Conservation (phyloP, 805 yeast species). For the Schwanniomyces occidentalis region DNA sequence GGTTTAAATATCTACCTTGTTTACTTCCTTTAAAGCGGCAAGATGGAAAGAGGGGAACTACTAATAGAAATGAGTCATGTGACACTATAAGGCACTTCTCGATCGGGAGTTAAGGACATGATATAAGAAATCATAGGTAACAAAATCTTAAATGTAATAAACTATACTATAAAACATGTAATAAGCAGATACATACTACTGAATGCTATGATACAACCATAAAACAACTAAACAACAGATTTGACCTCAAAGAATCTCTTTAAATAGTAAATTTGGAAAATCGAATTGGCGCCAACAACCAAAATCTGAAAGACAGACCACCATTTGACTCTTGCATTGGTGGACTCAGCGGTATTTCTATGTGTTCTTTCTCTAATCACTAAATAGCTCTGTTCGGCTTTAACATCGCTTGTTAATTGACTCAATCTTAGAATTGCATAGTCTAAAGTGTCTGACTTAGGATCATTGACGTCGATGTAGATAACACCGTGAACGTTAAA, state of each 20-base stretch:
- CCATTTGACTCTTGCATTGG: slow-evolving; percentile 95
- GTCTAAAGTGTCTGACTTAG: slow-evolving; percentile 77
- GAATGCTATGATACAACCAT: too few species aligned
- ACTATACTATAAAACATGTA: too few species aligned
- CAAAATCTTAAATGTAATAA: too few species aligned
- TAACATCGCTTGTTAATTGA: slow-evolving; percentile 79
- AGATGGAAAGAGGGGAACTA: too few species aligned
- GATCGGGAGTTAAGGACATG: too few species aligned
- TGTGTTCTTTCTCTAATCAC: slow-evolving; percentile 96
- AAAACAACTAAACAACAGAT: slow-evolving; percentile 64
- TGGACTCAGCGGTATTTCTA: slow-evolving; percentile 97
- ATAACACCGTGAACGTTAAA: slow-evolving; percentile 94
- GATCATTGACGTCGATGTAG: slow-evolving; percentile 77
- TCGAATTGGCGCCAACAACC: slow-evolving; percentile 81
- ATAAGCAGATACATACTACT: too few species aligned
- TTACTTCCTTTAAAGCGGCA: too few species aligned
- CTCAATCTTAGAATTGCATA: slow-evolving; percentile 75
- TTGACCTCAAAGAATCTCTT: slow-evolving; percentile 95
- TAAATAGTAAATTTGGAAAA: slow-evolving; percentile 92
- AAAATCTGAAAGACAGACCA: slow-evolving; percentile 92
- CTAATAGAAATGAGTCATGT: too few species aligned
- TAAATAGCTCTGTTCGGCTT: slow-evolving; percentile 89
- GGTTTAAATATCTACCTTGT: too few species aligned
- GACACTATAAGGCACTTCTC: too few species aligned
- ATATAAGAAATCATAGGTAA: too few species aligned